Percentiles rank a stretch among this genome's conserved stretches.
phyloP scores from a whole-genome alignment of 2,329 filamentous ascomycete species.

The Cercospora sojina region DNA sequence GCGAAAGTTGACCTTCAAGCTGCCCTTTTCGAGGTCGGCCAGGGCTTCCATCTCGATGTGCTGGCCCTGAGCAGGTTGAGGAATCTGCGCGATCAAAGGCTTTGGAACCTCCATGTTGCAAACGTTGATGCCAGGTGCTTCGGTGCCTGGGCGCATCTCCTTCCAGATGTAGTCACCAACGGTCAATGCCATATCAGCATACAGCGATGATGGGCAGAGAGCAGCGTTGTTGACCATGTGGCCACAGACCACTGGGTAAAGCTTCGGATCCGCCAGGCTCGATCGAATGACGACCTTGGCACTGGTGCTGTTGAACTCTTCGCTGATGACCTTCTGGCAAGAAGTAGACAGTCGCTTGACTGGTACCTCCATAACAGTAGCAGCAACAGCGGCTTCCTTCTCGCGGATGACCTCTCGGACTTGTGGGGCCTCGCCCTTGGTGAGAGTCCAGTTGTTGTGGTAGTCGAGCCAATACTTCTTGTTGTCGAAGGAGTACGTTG shows the following conservation, averaged over 20 bases:
- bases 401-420: constrained; percentile 42
- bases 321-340: constrained; percentile 63
- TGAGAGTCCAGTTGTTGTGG: constrained; percentile 68
- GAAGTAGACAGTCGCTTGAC: constrained; percentile 60
- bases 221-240: constrained; percentile 67
- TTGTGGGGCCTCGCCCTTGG: constrained; percentile 60
- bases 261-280: constrained; percentile 62
- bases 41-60: constrained; percentile 61
- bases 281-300: constrained; percentile 64
- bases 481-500: constrained; percentile 66
- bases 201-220: constrained; percentile 63
- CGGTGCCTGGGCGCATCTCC: constrained; percentile 57
- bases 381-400: constrained; percentile 36
- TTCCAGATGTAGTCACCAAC: constrained; percentile 67
- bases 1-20: constrained; percentile 55
- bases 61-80: constrained; percentile 53
- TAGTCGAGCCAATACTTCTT: constrained; percentile 75
- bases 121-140: constrained; percentile 62
- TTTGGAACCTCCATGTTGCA: constrained; percentile 67
- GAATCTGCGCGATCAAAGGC: constrained; percentile 62
- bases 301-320: constrained; percentile 61
- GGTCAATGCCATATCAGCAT: constrained; percentile 65
- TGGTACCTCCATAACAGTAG: constrained; percentile 46
- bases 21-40: constrained; percentile 57
- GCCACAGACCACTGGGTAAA: constrained; percentile 61